Conservation (phyloP, 306 rosid genomes). For the Prunus dulcis region DNA sequence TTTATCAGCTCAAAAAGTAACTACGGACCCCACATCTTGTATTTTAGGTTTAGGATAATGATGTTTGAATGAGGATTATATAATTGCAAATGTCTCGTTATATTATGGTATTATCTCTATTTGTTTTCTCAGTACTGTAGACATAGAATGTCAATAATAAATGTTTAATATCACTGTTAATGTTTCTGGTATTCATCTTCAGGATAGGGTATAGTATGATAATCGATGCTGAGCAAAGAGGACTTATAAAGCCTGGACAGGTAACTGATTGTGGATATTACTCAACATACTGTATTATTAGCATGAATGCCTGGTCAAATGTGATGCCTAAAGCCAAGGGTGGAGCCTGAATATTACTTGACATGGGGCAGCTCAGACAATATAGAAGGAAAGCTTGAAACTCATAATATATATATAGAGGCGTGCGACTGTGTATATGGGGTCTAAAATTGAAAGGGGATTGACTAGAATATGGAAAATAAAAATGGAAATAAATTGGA, state of each 20-base stretch:
- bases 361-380: no score
- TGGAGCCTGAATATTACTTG: no score
- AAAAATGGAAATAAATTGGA: no score
- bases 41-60: background rate
- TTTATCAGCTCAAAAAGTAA: background rate
- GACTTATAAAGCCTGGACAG: conserved; percentile 89
- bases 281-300: background rate
- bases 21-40: background rate
- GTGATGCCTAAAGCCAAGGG: no score
- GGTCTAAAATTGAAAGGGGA: no score
- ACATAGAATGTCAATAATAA: background rate
- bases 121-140: background rate
- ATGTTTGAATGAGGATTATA: background rate
- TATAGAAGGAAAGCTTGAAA: no score
- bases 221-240: conserved; percentile 84
- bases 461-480: no score
- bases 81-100: background rate
- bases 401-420: no score
- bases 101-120: conserved; percentile 6
- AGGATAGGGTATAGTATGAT: conserved; percentile 96
- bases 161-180: background rate
- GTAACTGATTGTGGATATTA: conserved; percentile 33
- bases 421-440: no score
- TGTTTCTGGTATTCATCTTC: conserved; percentile 35
- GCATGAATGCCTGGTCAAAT: no score